These are phyloP conservation scores for Microdochium trichocladiopsis DNA, from an alignment of 2,329 filamentous ascomycete genomes.

Conservation along the genomic window DNA sequence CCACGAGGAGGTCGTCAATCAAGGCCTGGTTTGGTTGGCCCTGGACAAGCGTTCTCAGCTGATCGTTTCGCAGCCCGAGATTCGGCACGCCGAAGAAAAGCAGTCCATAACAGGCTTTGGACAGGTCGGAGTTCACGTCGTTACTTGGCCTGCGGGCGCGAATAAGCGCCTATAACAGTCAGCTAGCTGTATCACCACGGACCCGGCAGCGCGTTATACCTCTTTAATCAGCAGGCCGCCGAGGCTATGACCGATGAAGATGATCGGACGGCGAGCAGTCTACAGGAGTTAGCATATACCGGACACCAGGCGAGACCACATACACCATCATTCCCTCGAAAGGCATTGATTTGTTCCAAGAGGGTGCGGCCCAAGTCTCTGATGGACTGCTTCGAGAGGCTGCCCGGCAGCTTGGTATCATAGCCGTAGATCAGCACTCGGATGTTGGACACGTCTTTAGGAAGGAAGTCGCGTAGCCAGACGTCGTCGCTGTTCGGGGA, in stretches of 20 bases:
- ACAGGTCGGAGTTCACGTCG: no score
- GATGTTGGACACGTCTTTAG: slow-evolving; percentile 9
- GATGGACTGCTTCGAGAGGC: slow-evolving; percentile 11
- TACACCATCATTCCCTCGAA: slow-evolving; percentile 6
- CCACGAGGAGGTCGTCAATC: slow-evolving; percentile 11
- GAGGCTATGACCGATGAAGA: slow-evolving; percentile 18
- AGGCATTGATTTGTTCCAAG: slow-evolving; percentile 8
- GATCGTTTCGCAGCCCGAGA: slow-evolving; percentile 12
- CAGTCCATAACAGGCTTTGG: slow-evolving; percentile 11
- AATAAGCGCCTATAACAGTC: no score
- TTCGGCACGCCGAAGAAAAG: slow-evolving; percentile 21
- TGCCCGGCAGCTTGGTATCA: slow-evolving; percentile 14
- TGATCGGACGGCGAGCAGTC: slow-evolving; percentile 9
- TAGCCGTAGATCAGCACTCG: slow-evolving; percentile 22
- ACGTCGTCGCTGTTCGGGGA: slow-evolving; percentile 12
- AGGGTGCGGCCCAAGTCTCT: slow-evolving; percentile 8
- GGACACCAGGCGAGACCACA: background rate
- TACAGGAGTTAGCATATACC: slow-evolving; percentile 2
- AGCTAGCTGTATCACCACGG: no score
- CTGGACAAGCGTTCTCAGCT: slow-evolving; percentile 10
- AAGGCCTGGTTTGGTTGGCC: slow-evolving; percentile 14
- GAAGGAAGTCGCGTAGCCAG: slow-evolving; percentile 21
- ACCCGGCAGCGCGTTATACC: no score
- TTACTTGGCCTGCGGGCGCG: no score
- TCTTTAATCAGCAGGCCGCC: slow-evolving; percentile 18